Evolutionary conservation across 345 rosid genomes (phyloP).

Genomic region (Pistacia vera): DNA sequence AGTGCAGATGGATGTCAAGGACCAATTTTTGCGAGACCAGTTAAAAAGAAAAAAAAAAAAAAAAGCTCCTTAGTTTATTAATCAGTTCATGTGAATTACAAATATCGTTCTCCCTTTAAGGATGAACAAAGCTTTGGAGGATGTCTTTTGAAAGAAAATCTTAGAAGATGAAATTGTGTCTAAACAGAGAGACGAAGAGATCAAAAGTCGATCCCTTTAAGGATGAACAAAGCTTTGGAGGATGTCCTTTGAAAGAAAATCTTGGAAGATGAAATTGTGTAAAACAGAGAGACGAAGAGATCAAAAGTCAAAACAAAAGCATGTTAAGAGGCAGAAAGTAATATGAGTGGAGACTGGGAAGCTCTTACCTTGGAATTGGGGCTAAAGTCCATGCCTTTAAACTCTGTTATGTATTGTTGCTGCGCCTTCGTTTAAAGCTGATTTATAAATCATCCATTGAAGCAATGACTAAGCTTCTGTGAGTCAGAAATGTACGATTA

Average conservation of each 20-base stretch:
- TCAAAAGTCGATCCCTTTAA: not conserved
- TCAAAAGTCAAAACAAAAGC: not conserved
- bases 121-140: not conserved
- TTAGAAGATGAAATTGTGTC: not conserved
- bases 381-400: constrained; percentile 33
- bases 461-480: not conserved
- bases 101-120: not conserved
- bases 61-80: not conserved
- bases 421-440: not conserved
- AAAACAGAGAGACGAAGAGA: not conserved
- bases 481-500: not conserved
- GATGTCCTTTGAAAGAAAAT: not conserved
- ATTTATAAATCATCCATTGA: not conserved
- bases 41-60: not conserved
- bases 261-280: not conserved
- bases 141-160: not conserved
- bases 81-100: not conserved
- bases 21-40: not conserved
- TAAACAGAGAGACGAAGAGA: not conserved
- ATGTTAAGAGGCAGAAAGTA: not conserved
- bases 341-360: not conserved
- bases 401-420: constrained; percentile 14
- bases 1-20: not conserved
- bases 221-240: not conserved
- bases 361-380: constrained; percentile 34